Evolutionary conservation across 768 basidiomycete genomes (phyloP), one percentile per base, ranked within the genome.

Genomic region (Russula brevipes): DNA sequence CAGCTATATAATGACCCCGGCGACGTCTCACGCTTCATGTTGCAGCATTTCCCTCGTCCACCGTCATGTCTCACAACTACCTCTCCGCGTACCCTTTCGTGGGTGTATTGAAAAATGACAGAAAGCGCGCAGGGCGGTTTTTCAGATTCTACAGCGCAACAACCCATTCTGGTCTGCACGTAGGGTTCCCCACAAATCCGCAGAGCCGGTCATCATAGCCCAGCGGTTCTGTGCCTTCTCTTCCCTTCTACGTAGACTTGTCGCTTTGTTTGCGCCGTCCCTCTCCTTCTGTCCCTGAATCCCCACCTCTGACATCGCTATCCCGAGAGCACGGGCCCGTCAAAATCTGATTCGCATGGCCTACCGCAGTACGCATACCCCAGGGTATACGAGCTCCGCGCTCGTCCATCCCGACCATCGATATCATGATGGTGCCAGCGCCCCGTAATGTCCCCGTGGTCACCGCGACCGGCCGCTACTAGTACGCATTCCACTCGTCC

Each of bases 1-100:
- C 63, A 60, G 63, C 54, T 60, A 55, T 64, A 60, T 64, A 64
- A 64, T 60, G 54, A 55, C 24, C 49, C 47, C 35, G 41, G 33
- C 54, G 63, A 64, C 59, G 58, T 64, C 62, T 36, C 52, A 49
- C 57, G n/a, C 11, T 50, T 60, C 24, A 24, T 24, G 24, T 24
- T 24, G 24, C 24, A 24, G 24, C 45, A 53, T 31, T 35, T 47
- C 9, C 2, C 49, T 30, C 33, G 10, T 41, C 24, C 39, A 59
- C 56, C 42, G 24, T 24, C 24, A 24, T 49, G 52, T 39, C 46
- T 35, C 16, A 17, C 33, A 42, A 36, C 30, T 30, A 17, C n/a
- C 46, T 54, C 30, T 49, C 24, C 24, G 24, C 24, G 24, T 24
- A 24, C 24, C 24, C 39, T 35, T 38, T 63, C 47, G 30, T 47